Evolutionary conservation across 1,284 basidiomycete species (phyloP).

Genomic region (Polyporus tsugae): DNA sequence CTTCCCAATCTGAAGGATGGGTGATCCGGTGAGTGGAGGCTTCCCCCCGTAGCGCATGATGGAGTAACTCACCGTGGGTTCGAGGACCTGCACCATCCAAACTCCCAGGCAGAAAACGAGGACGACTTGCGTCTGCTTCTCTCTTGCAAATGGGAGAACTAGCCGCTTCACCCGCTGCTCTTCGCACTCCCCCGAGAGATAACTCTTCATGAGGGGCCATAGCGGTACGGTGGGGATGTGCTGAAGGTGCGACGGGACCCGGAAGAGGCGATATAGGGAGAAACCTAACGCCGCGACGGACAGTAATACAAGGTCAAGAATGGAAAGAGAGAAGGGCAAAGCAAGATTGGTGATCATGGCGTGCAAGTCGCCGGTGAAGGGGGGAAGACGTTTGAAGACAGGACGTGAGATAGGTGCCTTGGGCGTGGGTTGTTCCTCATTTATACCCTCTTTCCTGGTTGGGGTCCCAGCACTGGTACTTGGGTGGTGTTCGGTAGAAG

Average conservation of each 20-base stretch:
- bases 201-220: conserved; percentile 33
- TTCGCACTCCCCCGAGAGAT: conserved; percentile 35
- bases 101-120: conserved; percentile 36
- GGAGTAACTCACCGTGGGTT: conserved; percentile 29
- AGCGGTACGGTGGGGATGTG: conserved; percentile 36
- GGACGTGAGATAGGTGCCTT: background rate
- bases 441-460: background rate
- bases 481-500: background rate
- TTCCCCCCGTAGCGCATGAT: background rate
- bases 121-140: conserved; percentile 29
- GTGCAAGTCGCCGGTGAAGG: background rate
- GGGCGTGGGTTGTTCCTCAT: background rate
- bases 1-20: conserved; percentile 20
- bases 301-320: conserved; percentile 15
- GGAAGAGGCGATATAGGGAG: conserved; percentile 17
- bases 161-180: conserved; percentile 34
- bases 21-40: conserved; percentile 1
- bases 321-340: background rate
- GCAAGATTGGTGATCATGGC: background rate
- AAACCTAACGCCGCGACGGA: conserved; percentile 12
- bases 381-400: background rate
- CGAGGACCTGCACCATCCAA: conserved; percentile 39
- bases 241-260: conserved; percentile 32
- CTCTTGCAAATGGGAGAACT: conserved; percentile 36
- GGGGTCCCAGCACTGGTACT: background rate